Base-by-base conservation (phyloP, 2,329 filamentous ascomycete genomes). In the Calonectria pseudoturangicola region DNA sequence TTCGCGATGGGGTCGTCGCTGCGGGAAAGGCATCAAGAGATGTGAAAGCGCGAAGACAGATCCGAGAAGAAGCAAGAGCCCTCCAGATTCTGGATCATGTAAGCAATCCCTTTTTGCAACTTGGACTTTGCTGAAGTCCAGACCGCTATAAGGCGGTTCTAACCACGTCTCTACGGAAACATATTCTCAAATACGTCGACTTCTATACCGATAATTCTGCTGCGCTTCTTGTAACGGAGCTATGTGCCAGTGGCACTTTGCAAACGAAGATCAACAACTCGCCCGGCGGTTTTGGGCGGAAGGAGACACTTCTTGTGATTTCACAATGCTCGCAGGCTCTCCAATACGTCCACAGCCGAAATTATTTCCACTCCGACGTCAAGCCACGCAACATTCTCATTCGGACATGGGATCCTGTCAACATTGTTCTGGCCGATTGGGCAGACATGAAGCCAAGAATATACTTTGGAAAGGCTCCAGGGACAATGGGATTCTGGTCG, bases 351-450 rank as follows among this genome's bases (percentile, higher is more conserved):
- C 82, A 84, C 25, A 36, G 15, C 1, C 39, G 58, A 28, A 69
- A 66, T 0, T 71, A 79, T 1, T 81, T 79, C 18, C 82, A 84
- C 58, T 76, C 77, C 0, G 82, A 84, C 48, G 28, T 84, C 43
- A 84, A 84, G 66, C 82, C 82, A 0, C 75, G 76, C 5, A 84
- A 84, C 62, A 79, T 84, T 3, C 69, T 84, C 0, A 63, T 84
- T 18, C 79, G 81, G 16, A 70, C 70, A 1, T 74, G 79, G 66
- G 12, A 76, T 5, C 82, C 82, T 0, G 71, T 83, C 2, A 62
- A 82, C 18, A 73, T 82, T 18, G 82, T 79, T 15, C 71, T 84
- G 4, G 82, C 74, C 1, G 82, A 84, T 65, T 82, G 79, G 43
- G 82, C 77, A 1, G 82, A 84, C 30, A 72, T 82, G 18, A 80